Conservation (phyloP, 176 grass and related monocot species). For the Oryza longistaminata region DNA sequence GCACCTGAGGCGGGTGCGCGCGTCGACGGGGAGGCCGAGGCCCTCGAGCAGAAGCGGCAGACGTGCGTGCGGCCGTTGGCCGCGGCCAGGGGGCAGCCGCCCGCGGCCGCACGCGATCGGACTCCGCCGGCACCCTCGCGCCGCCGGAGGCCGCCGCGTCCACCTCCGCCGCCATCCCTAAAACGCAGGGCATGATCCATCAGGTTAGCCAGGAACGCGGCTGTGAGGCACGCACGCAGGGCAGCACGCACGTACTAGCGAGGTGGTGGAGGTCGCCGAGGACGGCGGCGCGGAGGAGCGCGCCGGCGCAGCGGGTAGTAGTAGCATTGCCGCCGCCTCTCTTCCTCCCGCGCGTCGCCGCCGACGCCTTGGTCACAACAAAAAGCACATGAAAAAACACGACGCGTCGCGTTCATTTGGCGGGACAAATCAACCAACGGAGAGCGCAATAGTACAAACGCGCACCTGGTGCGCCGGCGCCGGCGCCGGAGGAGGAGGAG, state of each 20-base stretch:
- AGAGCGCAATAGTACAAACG: no score
- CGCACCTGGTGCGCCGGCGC: not conserved
- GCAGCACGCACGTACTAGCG: not conserved
- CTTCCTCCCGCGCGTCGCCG: not conserved
- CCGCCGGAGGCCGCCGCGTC: not conserved
- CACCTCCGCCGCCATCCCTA: constrained; percentile 26
- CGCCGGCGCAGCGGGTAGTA: not conserved
- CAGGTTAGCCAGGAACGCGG: no score
- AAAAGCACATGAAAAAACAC: not conserved
- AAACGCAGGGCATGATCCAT: not conserved
- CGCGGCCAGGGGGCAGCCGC: constrained; percentile 16
- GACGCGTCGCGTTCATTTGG: not conserved
- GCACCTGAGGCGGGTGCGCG: not conserved
- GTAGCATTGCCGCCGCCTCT: not conserved
- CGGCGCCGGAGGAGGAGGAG: not conserved
- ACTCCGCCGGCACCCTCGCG: not conserved
- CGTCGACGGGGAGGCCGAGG: constrained; percentile 12
- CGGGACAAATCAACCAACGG: not conserved
- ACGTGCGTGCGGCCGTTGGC: constrained; percentile 21
- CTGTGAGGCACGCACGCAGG: no score
- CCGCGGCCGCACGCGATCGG: constrained; percentile 6
- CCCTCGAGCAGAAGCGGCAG: constrained; percentile 15
- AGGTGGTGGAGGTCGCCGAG: constrained; percentile 24
- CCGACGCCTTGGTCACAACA: not conserved
- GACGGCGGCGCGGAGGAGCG: constrained; percentile 16